Evolutionary conservation across 768 basidiomycete genomes (phyloP), one percentile per base, ranked within the genome.

Genomic region (Megacollybia marginata): DNA sequence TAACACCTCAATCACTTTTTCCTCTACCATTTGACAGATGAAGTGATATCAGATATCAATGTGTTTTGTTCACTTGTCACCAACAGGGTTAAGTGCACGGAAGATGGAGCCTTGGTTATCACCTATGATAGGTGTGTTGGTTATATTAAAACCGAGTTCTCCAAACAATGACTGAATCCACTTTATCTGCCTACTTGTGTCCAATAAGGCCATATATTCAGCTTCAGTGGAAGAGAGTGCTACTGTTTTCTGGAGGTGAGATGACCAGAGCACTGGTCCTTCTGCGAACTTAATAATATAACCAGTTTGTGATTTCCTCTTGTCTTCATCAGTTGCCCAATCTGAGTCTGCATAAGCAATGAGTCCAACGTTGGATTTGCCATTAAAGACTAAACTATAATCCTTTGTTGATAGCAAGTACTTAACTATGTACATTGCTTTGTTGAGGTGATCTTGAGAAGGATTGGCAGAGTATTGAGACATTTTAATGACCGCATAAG

Each of bases 221-320:
- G 71, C 68, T 53, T 78, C 71, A 2, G 61, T 63, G 0, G 67
- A 71, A 0, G 71, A 77, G 0, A 63, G 54, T 0, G 75, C 57
- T 16, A 74, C 60, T 1, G 62, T 61, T 2, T 51, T 38, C 56
- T 80, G 77, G 43, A 66, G 61, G 44, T 65, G 61, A 0, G 68
- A 66, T 18, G 56, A 56, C 75, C 76, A 79, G 4, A 61, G 53
- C 7, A 78, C 58, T 2, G 67, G 56, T 4, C 65, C 71, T 0
- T 67, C 65, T 19, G 56, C 57, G 35, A 69, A 45, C 8, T 61
- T 42, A 50, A 65, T 69, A 0, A 57, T 53, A 48, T 66, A 69
- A 2, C 73, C 70, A 2, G 64, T 62, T 10, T 62, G 58, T 3
- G 64, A 61, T n/a, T 54, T 33, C 16, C 63, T 48, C 42, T 58